Base-by-base conservation (phyloP, 495 filamentous ascomycete genomes). In the Ascodesmis nigricans region DNA sequence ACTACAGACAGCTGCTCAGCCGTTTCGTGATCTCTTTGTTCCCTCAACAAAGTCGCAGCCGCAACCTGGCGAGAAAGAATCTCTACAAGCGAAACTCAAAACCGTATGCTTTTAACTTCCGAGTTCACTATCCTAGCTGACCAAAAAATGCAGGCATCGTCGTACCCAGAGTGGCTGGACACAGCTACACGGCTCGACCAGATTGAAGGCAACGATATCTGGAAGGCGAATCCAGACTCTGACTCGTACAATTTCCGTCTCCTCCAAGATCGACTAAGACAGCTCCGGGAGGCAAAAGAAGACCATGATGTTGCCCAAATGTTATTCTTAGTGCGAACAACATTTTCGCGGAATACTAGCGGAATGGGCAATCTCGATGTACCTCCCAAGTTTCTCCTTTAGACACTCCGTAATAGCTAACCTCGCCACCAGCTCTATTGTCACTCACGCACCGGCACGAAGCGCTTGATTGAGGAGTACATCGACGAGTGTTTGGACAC, bases 391-490 rank as follows among this genome's bases (percentile, higher is more conserved):
- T 9, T 8, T 18, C 29, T 15, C 27, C 8, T 15, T 31, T 8
- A 21, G 3, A 5, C n/a, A 22, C 2, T 2, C 11, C 16, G 27
- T 31, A 45, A 29, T 39, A 24, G 22, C 18, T 18, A 21, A 2
- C 21, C 3, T 24, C 13, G 14, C 9, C 9, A 11, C 9, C 9
- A 69, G 28, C 66, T 93, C 4, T 93, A 91, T 55, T 71, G 69
- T 34, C 78, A 91, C 46, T 75, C 76, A 1, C 73, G 87, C 49
- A 66, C 75, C 20, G 83, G 84, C 2, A 93, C 84, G 1, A 92
- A 93, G 53, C 58, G 63, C 21, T 55, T 93, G 29, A 78, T 92
- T 38, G 83, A 92, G 53, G 60, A 63, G 10, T 93, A 93, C 46
- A 84, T 91, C 35, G 67, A 73, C 24, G 74, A 79, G 0, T 72